Evolutionary conservation across 306 rosid genomes (phyloP).

Genomic region (Hippophae rhamnoides): DNA sequence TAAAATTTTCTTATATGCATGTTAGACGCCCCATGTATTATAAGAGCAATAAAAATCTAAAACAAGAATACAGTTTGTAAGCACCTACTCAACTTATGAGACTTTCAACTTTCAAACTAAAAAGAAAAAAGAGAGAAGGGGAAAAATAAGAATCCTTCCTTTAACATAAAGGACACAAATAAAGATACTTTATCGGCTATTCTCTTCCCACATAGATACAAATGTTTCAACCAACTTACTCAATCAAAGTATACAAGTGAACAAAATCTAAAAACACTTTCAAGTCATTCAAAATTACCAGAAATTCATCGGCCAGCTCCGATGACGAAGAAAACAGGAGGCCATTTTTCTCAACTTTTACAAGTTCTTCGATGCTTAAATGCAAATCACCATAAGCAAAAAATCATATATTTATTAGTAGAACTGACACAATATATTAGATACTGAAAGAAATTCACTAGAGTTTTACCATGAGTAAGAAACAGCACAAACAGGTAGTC

Average conservation of each 20-base stretch:
- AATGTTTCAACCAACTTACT: background rate
- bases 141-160: background rate
- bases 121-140: too few relatives aligned
- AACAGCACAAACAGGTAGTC: constrained; percentile 95
- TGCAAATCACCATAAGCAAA: constrained; percentile 6
- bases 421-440: background rate
- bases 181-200: background rate
- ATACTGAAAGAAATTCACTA: constrained; percentile 1
- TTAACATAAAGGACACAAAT: background rate
- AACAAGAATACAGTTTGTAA: too few relatives aligned
- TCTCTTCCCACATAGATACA: background rate
- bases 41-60: too few relatives aligned
- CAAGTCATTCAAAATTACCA: constrained; percentile 37
- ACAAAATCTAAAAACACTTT: background rate
- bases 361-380: constrained; percentile 79
- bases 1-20: too few relatives aligned
- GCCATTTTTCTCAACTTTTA: constrained; percentile 69
- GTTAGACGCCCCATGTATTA: too few relatives aligned
- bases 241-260: constrained; percentile 1
- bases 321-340: constrained; percentile 84
- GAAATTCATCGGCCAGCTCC: constrained; percentile 87
- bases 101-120: too few relatives aligned
- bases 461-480: constrained; percentile 79
- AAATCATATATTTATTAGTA: background rate
- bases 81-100: too few relatives aligned